Conservation (phyloP, 441 rosid species). For the Caryocar brasiliense region DNA sequence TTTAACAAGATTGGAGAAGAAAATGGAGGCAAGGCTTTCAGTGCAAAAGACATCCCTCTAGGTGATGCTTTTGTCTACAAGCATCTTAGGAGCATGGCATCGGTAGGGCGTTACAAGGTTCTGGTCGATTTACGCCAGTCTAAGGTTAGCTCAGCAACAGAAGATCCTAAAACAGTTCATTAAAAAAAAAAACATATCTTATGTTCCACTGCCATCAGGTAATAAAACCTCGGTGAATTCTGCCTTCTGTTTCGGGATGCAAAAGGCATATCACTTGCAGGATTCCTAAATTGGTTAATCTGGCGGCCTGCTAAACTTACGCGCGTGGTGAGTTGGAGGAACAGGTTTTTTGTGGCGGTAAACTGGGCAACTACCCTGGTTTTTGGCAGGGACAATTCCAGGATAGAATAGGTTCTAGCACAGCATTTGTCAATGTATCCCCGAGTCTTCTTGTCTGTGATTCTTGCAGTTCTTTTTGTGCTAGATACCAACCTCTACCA, state of each 20-base stretch:
- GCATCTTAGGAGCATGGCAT: slow-evolving; percentile 90
- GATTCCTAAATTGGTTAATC: slow-evolving; percentile 69
- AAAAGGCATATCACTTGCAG: slow-evolving; percentile 66
- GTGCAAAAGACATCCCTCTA: slow-evolving; percentile 32
- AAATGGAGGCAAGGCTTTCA: slow-evolving; percentile 55
- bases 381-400: slow-evolving; percentile 76
- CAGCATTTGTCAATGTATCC: no score
- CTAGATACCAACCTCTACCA: no score
- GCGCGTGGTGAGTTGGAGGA: slow-evolving; percentile 89
- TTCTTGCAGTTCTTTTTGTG: no score
- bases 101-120: slow-evolving; percentile 84
- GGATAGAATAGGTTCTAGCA: no score
- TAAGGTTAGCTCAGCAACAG: no score
- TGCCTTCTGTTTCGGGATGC: no score
- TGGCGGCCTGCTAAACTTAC: slow-evolving; percentile 93
- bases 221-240: no score
- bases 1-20: slow-evolving; percentile 54
- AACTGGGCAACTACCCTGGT: slow-evolving; percentile 88
- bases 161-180: no score
- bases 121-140: slow-evolving; percentile 77
- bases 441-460: no score
- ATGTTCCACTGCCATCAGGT: no score
- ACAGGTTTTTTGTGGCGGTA: slow-evolving; percentile 72
- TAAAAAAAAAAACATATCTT: no score
- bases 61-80: slow-evolving; percentile 78